Conservation (phyloP, 192 early-diverging fungal species). For the Coemansia sp. region DNA sequence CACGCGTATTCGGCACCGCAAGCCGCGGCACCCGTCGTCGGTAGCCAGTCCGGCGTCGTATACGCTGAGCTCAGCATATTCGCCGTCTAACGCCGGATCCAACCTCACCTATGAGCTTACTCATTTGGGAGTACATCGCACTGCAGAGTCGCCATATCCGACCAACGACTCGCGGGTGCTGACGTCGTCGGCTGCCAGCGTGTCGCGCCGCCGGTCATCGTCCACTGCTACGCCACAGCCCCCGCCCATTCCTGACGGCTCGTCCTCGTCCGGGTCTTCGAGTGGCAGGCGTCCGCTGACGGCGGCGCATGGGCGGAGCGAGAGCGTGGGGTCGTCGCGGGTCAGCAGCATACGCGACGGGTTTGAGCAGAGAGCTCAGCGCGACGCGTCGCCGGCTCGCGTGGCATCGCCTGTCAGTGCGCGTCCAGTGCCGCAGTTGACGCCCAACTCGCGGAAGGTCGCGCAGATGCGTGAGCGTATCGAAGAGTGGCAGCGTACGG, state of each 20-base stretch:
- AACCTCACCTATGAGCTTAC: constrained; percentile 54
- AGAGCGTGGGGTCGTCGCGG: constrained; percentile 46
- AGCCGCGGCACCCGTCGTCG: constrained; percentile 34
- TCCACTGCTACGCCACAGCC: constrained; percentile 22
- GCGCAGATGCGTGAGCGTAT: constrained; percentile 52
- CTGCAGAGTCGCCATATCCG: constrained; percentile 41
- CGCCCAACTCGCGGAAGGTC: constrained; percentile 45
- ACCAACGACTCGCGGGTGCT: constrained; percentile 24
- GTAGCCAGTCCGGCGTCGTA: constrained; percentile 41
- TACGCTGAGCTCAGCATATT: constrained; percentile 51
- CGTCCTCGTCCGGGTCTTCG: constrained; percentile 10
- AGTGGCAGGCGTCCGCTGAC: constrained; percentile 9
- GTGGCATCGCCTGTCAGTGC: not conserved
- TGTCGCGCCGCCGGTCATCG: constrained; percentile 24
- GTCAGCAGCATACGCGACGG: constrained; percentile 56
- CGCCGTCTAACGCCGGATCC: constrained; percentile 54
- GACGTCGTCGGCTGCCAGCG: constrained; percentile 5
- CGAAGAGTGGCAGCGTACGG: constrained; percentile 53
- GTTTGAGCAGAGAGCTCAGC: constrained; percentile 37
- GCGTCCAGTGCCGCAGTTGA: constrained; percentile 12
- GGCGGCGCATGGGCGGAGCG: constrained; percentile 37
- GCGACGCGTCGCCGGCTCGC: constrained; percentile 17
- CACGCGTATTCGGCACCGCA: constrained; percentile 52
- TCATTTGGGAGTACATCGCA: constrained; percentile 48
- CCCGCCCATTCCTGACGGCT: not conserved